These are phyloP conservation scores for Flaveria bidentis DNA, from an alignment of 129 eudicot genomes.

Conservation along the genomic window DNA sequence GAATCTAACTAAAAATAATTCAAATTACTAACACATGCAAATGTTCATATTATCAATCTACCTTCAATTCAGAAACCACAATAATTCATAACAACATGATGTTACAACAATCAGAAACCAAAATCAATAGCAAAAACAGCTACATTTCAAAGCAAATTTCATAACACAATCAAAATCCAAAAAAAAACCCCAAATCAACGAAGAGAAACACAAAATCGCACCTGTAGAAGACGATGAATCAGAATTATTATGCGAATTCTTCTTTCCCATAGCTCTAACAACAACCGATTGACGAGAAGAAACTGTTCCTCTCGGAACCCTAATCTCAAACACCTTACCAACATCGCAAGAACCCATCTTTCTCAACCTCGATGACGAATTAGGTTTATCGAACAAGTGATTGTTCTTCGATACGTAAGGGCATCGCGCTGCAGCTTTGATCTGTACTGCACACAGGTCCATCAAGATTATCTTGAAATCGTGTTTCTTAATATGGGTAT, in stretches of 20 bases:
- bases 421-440: slow-evolving; percentile 36
- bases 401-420: slow-evolving; percentile 30
- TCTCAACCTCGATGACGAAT: slow-evolving; percentile 25
- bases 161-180: not conserved
- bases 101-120: slow-evolving; percentile 12
- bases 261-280: slow-evolving; percentile 54
- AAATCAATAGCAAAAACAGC: slow-evolving; percentile 4
- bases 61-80: not conserved
- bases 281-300: slow-evolving; percentile 35
- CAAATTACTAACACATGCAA: slow-evolving; percentile 4
- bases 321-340: slow-evolving; percentile 39
- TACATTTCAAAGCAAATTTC: not conserved
- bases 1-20: not conserved
- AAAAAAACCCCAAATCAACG: slow-evolving; percentile 2
- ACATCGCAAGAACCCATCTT: slow-evolving; percentile 26
- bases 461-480: slow-evolving; percentile 3
- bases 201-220: not conserved
- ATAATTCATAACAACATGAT: not conserved
- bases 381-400: slow-evolving; percentile 30
- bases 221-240: slow-evolving; percentile 48
- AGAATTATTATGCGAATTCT: slow-evolving; percentile 44
- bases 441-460: slow-evolving; percentile 60
- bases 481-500: not conserved
- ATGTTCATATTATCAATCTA: slow-evolving; percentile 5
- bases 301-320: slow-evolving; percentile 22